Evolutionary conservation across 169 alveolate species (phyloP), one percentile per base, ranked within the genome.

Genomic region (Theileria annulata): DNA sequence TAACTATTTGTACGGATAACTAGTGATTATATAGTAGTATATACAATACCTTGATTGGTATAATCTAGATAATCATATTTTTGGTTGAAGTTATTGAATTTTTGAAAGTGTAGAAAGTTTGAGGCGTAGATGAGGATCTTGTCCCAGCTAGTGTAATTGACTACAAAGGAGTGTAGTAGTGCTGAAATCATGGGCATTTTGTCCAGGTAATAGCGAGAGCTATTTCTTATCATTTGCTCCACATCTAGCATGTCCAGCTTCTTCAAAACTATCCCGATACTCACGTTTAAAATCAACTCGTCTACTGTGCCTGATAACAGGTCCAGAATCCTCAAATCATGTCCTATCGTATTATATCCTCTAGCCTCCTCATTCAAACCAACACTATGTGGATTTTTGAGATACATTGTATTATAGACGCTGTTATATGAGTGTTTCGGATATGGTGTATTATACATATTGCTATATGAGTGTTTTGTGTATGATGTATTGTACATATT

Each of bases 81-180:
- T 62, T 62, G 37, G 48, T 62, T 21, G 71, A 62, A 62, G 37
- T 23, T 62, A 47, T 62, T 21, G 48, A 62, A 62, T 37, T 62
- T 62, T 37, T 62, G 71, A 37, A 62, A 62, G 48, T 62, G 71
- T 37, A 62, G 71, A 37, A 62, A 62, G 71, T 62, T 62, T n/a
- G 71, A 15, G 23, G 71, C 71, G 19, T 62, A 62, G 31, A 62
- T 62, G 51, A 62, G 71, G 13, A 62, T 62, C 48, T 62, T 62
- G 31, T 62, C 71, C 71, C 71, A 62, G 49, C 49, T 27, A 17
- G 71, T 62, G 71, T 62, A 62, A 21, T 21, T 62, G 13, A 15
- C 37, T 15, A 62, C 27, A 31, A 62, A 37, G 21, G 71, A 62
- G 31, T 62, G 71, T 9, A 62, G 37, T 37, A 62, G 48, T 2